Evolutionary conservation across 306 rosid species (phyloP), one percentile per base, ranked within the genome.

Genomic region (Begonia peltatifolia): DNA sequence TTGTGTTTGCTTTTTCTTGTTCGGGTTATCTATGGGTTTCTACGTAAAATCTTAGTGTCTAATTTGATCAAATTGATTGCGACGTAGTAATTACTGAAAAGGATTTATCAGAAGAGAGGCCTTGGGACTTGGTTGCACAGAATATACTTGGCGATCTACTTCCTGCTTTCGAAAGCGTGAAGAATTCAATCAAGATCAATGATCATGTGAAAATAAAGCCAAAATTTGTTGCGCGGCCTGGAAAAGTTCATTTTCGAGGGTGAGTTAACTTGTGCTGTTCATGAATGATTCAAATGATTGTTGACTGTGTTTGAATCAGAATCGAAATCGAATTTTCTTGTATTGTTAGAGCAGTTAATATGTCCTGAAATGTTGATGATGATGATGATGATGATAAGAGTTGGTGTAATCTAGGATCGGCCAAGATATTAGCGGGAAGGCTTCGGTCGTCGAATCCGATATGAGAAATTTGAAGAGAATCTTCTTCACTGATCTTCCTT

Each of bases 231-330:
- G 80, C 77, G 25, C 65, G 72, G 69, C 35, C 74, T 55, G 84
- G 84, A 43, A 78, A 68, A 60, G 13, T 78, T 58, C 61, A 67
- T 13, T 74, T 78, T 54, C 68, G 56, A 49, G 59, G 6, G 84
- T 78, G 59, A 23, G 60, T 1, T 16, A 46, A n/a, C 41, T 30
- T 14, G 0, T 9, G 2, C 48, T 18, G 14, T 16, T 11, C 47
- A 50, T 50, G 6, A 50, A 10, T 50, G 17, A 50, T 10, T 44
- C 2, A 44, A n/a, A 44, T 12, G 48, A 10, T 2, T 2, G 14
- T 44, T 44, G 48, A 44, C 0, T n/a, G 3, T 3, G 11, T 44
- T 11, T 11, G 14, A 44, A 44, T 25, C 6, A 3, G 6, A 25
- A 25, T 44, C n/a, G 48, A 12, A 42, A 42, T 42, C 22, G 42